Evolutionary conservation across 2,329 filamentous ascomycete genomes (phyloP).

Genomic region (Aspergillus novofumigatus): DNA sequence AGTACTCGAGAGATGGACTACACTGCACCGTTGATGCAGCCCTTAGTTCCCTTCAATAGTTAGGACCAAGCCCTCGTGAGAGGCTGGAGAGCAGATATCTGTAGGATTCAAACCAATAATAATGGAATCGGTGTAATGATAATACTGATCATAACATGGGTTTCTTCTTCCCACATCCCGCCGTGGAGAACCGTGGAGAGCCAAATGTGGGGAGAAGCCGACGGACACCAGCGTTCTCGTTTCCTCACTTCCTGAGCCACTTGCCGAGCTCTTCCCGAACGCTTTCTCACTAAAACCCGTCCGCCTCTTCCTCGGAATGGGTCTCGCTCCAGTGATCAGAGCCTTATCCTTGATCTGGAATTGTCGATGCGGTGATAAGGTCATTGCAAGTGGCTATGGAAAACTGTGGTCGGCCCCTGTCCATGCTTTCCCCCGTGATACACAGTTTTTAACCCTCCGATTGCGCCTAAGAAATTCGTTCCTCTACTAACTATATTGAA

Average conservation of each 20-base stretch:
- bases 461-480: slow-evolving; percentile 2
- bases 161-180: neutral
- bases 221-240: neutral
- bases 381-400: slow-evolving; percentile 5
- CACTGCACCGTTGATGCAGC: neutral
- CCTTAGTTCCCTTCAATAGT: neutral
- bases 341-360: slow-evolving; percentile 6
- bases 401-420: neutral
- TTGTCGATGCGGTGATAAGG: slow-evolving; percentile 2
- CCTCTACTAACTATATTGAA: neutral
- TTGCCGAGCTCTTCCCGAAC: slow-evolving; percentile 20
- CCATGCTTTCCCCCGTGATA: neutral
- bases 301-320: slow-evolving; percentile 15
- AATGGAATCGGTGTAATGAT: neutral
- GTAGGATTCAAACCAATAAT: neutral
- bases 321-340: slow-evolving; percentile 5
- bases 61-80: neutral
- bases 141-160: neutral
- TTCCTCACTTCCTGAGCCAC: slow-evolving; percentile 3
- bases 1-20: neutral
- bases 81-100: neutral
- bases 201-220: slow-evolving; percentile 2
- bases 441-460: slow-evolving; percentile 3
- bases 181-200: neutral
- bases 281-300: slow-evolving; percentile 7